Base-by-base conservation (phyloP, 2,329 filamentous ascomycete genomes). In the Drechslera avenae region DNA sequence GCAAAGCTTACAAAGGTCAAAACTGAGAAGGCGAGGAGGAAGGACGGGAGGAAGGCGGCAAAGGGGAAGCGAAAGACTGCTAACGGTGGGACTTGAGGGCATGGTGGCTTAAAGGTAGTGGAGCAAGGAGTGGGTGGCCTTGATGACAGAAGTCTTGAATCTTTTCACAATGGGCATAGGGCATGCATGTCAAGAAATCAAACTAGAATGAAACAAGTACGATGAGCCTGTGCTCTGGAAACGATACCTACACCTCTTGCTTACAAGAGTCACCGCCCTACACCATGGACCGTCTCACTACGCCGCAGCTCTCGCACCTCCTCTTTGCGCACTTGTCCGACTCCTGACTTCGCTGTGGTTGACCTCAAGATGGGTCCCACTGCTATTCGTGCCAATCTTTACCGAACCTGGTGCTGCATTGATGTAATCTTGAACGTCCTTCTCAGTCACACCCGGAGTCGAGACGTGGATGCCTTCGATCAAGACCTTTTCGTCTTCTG, bases 401-500 rank as follows among this genome's bases (percentile, higher is more conserved):
- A 69, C 52, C 10, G 54, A 46, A 6, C 50, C 54, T n/a, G 44
- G 34, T 7, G 47, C 48, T n/a, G 44, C 46, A 8, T 47, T 36
- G 1, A 67, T 48, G 30, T 66, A 70, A 31, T 69, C 63, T 40
- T 56, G 44, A 3, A 48, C 58, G 18, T 60, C 59, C 9, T 52
- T 45, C 19, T 55, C 45, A n/a, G 54, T 51, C 21, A 62, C 59
- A 16, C 61, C 63, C 31, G 68, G 68, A 19, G 69, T 71, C 16
- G 57, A 54, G 18, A 73, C 63, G 42, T 67, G 56, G 7, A 59
- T 72, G 16, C 70, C 70, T 56, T 73, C 69, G 9, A 73, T 58
- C 3, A 72, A 45, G 8, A 71, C 66, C 48, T 66, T 60, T 31
- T 72, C 68, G 26, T 66, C 56, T 41, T 65, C 66, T 3, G 58